phyloP scores from a whole-genome alignment of 352 stramenopile species.

The Pythium vanterpoolii region DNA sequence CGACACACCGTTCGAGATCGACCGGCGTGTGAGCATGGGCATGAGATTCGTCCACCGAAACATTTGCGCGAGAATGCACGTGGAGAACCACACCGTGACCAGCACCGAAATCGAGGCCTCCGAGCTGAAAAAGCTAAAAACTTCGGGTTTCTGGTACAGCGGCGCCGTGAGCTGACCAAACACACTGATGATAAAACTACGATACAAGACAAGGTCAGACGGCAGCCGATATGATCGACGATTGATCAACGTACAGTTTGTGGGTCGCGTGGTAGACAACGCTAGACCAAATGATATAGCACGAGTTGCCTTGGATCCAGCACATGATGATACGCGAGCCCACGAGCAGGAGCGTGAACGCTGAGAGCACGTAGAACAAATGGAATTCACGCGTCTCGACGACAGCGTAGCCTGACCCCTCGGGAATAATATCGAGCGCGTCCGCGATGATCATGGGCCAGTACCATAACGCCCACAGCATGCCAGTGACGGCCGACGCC shows the following conservation, averaged over 20 bases:
- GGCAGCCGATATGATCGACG: neutral
- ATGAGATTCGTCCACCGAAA: constrained; percentile 81
- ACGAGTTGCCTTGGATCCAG: constrained; percentile 88
- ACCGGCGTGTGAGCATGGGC: constrained; percentile 45
- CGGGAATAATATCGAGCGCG: constrained; percentile 66
- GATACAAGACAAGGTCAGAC: neutral
- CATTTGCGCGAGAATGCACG: constrained; percentile 86
- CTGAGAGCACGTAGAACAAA: constrained; percentile 69
- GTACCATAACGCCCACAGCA: constrained; percentile 84
- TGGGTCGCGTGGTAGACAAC: constrained; percentile 84
- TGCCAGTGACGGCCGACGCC: constrained; percentile 79
- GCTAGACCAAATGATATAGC: constrained; percentile 88
- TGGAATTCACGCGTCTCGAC: constrained; percentile 77
- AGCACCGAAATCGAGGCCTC: constrained; percentile 79
- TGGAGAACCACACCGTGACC: constrained; percentile 87
- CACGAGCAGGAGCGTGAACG: constrained; percentile 78
- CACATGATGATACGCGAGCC: constrained; percentile 89
- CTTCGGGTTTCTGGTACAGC: constrained; percentile 73
- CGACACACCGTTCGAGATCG: neutral
- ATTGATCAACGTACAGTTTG: constrained; percentile 67
- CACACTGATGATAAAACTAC: constrained; percentile 84
- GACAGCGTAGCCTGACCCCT: constrained; percentile 73
- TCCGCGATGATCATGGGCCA: constrained; percentile 89
- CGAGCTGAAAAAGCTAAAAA: constrained; percentile 87
- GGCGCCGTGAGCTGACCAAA: constrained; percentile 84